Evolutionary conservation across 148 eudicot genomes (phyloP), one percentile per base, ranked within the genome.

Genomic region (Oxyria digyna): DNA sequence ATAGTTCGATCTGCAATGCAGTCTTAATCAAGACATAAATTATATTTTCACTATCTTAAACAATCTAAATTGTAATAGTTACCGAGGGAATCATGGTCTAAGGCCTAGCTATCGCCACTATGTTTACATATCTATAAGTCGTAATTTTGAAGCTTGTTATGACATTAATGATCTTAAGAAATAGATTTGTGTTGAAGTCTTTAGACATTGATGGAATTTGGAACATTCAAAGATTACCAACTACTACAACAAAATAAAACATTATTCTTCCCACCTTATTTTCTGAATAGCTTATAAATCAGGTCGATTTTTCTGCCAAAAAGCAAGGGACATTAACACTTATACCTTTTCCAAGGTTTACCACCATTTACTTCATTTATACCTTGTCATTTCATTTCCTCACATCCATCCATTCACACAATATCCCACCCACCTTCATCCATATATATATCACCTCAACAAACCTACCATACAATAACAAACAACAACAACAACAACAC

Each of bases 331-430:
- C 65, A 13, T 27, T 59, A 59, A 59, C 10, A 59, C 18, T 59
- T 59, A 29, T 59, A 59, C 65, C 65, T 59, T 59, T 59, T 59
- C 65, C 65, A 59, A 59, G 65, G 13, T 59, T 59, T 59, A 59
- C 65, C 65, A 59, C 65, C 65, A 59, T 59, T 59, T 59, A 3
- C 38, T 59, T 59, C 38, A 5, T 3, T 31, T 59, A 31, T 59
- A 31, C 38, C 65, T 59, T 59, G 65, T 59, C 65, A 29, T 59
- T 29, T 59, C 65, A 29, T 14, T 31, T 26, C 65, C 18, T 59
- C 65, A 21, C 65, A 59, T 27, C 65, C 65, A 59, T 59, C 65
- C 65, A 59, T 59, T 59, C 65, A 59, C 38, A 29, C 65, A 13
- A 59, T 31, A 59, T 24, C 65, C 31, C 65, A 59, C 65, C 65